A percentile compares a stretch with the other conserved stretches of the same genome.
phyloP scores from a whole-genome alignment of 2,329 filamentous ascomycete species.

The Botrytis cinerea region DNA sequence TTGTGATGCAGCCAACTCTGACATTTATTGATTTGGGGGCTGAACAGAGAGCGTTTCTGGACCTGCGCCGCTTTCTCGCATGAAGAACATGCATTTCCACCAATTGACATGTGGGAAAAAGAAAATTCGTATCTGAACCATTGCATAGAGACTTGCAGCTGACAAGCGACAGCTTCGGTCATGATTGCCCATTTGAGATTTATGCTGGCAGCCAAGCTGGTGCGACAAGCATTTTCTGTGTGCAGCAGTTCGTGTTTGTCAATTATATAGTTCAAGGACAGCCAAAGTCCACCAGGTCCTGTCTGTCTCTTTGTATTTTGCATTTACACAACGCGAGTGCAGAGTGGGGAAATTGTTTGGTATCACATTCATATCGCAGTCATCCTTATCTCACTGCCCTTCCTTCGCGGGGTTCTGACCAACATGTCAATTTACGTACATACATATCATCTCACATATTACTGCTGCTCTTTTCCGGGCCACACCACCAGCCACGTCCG shows the following conservation, averaged over 20 bases:
- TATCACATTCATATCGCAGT: not conserved
- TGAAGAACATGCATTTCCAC: not conserved
- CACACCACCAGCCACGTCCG: slow-evolving; percentile 19
- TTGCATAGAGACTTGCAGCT: slow-evolving; percentile 11
- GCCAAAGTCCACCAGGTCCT: not conserved
- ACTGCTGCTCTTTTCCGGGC: slow-evolving; percentile 7
- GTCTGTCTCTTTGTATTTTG: not conserved
- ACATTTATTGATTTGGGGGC: not conserved
- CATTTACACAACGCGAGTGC: not conserved
- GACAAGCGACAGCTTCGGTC: slow-evolving; percentile 6
- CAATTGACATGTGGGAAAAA: not conserved
- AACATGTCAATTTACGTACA: not conserved
- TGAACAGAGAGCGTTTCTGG: not conserved
- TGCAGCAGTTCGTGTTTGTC: not conserved
- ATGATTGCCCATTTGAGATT: not conserved
- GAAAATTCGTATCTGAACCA: slow-evolving; percentile 4
- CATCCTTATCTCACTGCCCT: slow-evolving; percentile 12
- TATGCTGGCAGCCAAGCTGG: slow-evolving; percentile 14
- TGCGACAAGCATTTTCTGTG: not conserved
- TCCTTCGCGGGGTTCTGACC: not conserved
- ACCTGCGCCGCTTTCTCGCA: slow-evolving; percentile 5
- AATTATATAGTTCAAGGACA: not conserved
- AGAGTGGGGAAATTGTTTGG: not conserved
- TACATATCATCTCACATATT: not conserved
- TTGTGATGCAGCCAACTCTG: not conserved